phyloP scores from a whole-genome alignment of 164 flowering plant species.

The Piper longum region DNA sequence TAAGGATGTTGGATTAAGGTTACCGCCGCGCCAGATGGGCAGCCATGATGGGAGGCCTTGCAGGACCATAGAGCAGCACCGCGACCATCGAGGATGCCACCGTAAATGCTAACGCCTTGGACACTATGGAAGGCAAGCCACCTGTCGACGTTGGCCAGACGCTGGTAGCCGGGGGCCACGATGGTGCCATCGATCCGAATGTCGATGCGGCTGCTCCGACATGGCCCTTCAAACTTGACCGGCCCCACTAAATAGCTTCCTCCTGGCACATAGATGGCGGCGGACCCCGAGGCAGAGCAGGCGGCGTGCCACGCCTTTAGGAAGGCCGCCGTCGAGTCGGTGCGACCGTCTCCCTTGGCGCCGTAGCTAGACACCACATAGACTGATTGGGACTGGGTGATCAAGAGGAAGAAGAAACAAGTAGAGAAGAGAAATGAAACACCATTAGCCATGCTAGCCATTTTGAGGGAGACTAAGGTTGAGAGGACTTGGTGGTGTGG shows the following conservation, averaged over 20 bases:
- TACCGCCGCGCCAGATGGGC: slow-evolving; percentile 20
- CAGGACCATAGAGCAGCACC: slow-evolving; percentile 18
- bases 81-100: slow-evolving; percentile 13
- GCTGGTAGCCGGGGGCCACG: slow-evolving; percentile 12
- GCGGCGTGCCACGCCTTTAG: slow-evolving; percentile 17
- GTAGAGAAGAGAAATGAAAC: not conserved
- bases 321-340: slow-evolving; percentile 11
- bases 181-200: slow-evolving; percentile 15
- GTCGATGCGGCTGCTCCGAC: slow-evolving; percentile 5
- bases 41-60: slow-evolving; percentile 1
- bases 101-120: slow-evolving; percentile 11
- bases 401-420: slow-evolving; percentile 5
- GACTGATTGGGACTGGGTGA: slow-evolving; percentile 5
- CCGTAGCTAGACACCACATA: slow-evolving; percentile 13
- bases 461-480: not conserved
- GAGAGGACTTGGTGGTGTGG: not conserved
- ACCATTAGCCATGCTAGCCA: not conserved
- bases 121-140: slow-evolving; percentile 16
- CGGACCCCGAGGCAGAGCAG: slow-evolving; percentile 11
- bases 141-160: slow-evolving; percentile 1
- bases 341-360: slow-evolving; percentile 12
- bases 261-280: slow-evolving; percentile 13
- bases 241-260: slow-evolving; percentile 15
- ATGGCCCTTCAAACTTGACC: slow-evolving; percentile 16
- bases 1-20: not conserved